Base-by-base conservation (phyloP, 2,329 filamentous ascomycete species). In the Byssochlamys sp. region DNA sequence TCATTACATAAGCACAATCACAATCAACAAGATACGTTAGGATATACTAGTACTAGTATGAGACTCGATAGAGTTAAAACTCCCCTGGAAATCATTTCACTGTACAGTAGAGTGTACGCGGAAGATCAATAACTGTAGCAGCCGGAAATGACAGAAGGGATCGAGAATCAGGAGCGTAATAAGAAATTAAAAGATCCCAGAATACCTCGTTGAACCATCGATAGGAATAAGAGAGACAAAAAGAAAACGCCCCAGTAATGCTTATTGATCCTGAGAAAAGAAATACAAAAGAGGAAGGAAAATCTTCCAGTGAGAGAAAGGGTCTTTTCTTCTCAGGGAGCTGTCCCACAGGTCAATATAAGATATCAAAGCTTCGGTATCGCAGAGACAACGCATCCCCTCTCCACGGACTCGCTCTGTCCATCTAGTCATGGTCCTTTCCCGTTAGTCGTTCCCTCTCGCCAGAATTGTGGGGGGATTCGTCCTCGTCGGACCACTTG, bases 401-500 rank as follows among this genome's bases (percentile, higher is more conserved):
- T 33, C 26, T 28, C 25, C 14, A 28, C n/a, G 5, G 26, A 19
- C 6, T 33, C 28, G 5, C 26, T 53, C 52, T 27, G 19, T 29
- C 12, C n/a, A 25, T 11, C 5, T 25, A 25, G 9, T 27, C n/a
- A 25, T 24, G 9, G 31, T 69, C 66, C 65, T 78, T 80, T 28
- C 73, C 70, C 24, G 80, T 82, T 57, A 84, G 71, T 56, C 77
- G 76, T 62, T 78, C 72, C 58, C 73, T 73, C 63, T 81, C 76
- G 53, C 73, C 82, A 19, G 80, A 81, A 62, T 74, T 77, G 51
- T 73, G 74, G 56, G 69, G 75, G 31, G 70, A 76, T 58, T 85
- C 84, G 62, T 87, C 84, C 60, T 81, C 79, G 33, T 90, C 89
- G 14, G 87, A 90, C 79, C 91, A 92, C 69, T 87, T 90, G 68